Conservation (phyloP, 306 rosid genomes). For the Vigna mungo region DNA sequence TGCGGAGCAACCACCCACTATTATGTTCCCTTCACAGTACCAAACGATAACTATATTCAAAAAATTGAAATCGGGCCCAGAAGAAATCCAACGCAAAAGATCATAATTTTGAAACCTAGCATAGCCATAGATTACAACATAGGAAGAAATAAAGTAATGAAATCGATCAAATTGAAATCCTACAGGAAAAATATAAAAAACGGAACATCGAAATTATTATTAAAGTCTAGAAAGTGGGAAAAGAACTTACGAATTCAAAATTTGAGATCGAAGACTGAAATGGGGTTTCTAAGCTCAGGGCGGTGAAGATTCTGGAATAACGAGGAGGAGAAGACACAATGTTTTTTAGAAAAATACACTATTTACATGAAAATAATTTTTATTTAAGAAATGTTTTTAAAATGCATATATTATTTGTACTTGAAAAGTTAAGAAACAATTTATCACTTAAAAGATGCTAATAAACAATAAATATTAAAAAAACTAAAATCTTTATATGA, state of each 20-base stretch:
- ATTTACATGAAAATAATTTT: too few relatives aligned
- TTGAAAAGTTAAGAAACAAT: too few relatives aligned
- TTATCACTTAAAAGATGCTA: too few relatives aligned
- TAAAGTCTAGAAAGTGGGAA: not conserved
- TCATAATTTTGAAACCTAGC: slow-evolving; percentile 23
- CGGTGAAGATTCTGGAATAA: not conserved
- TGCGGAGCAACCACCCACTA: slow-evolving; percentile 17
- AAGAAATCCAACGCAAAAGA: slow-evolving; percentile 11
- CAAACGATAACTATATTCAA: not conserved
- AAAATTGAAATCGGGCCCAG: slow-evolving; percentile 16
- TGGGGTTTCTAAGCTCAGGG: not conserved
- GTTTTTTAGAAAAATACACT: too few relatives aligned
- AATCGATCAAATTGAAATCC: slow-evolving; percentile 12
- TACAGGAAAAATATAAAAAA: not conserved
- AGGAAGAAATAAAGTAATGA: not conserved
- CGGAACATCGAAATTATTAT: not conserved
- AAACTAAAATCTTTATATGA: too few relatives aligned
- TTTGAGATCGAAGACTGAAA: slow-evolving; percentile 28
- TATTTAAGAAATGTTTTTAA: too few relatives aligned
- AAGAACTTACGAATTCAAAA: slow-evolving; percentile 8
- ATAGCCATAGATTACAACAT: not conserved
- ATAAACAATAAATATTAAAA: too few relatives aligned
- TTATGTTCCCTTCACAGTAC: not conserved
- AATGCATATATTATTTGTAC: too few relatives aligned
- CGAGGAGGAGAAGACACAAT: not conserved